phyloP scores from a whole-genome alignment of 2,329 filamentous ascomycete species.

The Epichloe hybrida region DNA sequence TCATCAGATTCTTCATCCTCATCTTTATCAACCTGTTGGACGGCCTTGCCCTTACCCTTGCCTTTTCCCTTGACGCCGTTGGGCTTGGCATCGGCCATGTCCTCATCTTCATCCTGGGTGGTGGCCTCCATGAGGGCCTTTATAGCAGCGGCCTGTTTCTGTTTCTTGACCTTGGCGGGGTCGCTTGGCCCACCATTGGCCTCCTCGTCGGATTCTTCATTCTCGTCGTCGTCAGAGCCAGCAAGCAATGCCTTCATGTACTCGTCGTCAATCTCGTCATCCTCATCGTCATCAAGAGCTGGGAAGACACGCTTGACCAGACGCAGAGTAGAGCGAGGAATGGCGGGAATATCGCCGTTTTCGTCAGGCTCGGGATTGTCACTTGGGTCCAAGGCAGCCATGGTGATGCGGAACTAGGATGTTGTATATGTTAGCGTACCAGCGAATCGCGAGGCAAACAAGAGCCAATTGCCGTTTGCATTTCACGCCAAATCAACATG shows the following conservation, averaged over 20 bases:
- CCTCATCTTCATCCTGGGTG: constrained; percentile 49
- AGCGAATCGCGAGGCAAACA: neutral
- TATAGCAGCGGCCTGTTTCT: constrained; percentile 61
- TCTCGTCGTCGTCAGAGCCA: constrained; percentile 36
- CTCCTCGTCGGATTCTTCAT: constrained; percentile 49
- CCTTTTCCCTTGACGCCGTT: constrained; percentile 44
- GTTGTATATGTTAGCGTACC: constrained; percentile 15
- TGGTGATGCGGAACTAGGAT: constrained; percentile 82
- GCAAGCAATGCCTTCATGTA: constrained; percentile 43
- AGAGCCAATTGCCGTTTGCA: neutral
- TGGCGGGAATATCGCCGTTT: constrained; percentile 44
- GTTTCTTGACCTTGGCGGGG: constrained; percentile 78
- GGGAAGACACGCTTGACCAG: constrained; percentile 62
- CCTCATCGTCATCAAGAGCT: constrained; percentile 38
- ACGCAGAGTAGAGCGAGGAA: constrained; percentile 77
- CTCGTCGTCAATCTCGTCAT: constrained; percentile 55
- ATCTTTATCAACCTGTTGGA: constrained; percentile 40
- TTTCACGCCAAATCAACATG: neutral
- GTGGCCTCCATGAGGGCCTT: constrained; percentile 64
- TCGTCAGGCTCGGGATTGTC: constrained; percentile 55
- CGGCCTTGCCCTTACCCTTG: constrained; percentile 57
- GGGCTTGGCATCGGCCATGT: constrained; percentile 57
- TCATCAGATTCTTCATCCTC: constrained; percentile 32
- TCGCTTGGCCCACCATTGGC: constrained; percentile 84
- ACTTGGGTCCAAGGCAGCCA: constrained; percentile 93